These are phyloP conservation scores for Epicoccum sorghinum DNA, from an alignment of 2,329 filamentous ascomycete species.

Conservation along the genomic window DNA sequence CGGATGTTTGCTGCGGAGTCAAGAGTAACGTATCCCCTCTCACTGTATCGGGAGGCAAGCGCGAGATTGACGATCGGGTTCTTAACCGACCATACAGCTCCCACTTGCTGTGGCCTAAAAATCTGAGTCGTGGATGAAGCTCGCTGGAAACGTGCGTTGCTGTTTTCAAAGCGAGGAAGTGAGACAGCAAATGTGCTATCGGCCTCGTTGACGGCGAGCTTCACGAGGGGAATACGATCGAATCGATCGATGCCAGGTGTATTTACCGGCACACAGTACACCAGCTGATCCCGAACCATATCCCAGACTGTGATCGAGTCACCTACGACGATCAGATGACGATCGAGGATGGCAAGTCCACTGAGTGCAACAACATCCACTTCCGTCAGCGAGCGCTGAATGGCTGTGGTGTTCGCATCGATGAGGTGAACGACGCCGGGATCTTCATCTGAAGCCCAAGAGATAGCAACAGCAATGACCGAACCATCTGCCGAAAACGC, in stretches of 20 bases:
- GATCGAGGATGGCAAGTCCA: conserved; percentile 73
- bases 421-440: conserved; percentile 75
- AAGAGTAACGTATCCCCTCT: conserved; percentile 75
- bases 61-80: conserved; percentile 66
- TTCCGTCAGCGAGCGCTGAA: conserved; percentile 71
- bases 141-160: conserved; percentile 47
- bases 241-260: conserved; percentile 38
- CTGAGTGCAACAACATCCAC: conserved; percentile 70
- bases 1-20: conserved; percentile 78
- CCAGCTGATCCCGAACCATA: conserved; percentile 76
- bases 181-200: conserved; percentile 53
- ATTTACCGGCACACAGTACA: conserved; percentile 67
- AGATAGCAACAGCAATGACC: conserved; percentile 42
- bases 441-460: conserved; percentile 48
- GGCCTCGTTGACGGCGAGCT: conserved; percentile 73
- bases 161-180: conserved; percentile 45
- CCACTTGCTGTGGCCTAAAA: conserved; percentile 66
- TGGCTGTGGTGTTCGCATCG: conserved; percentile 70
- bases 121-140: conserved; percentile 62
- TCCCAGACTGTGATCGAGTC: conserved; percentile 80
- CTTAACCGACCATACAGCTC: conserved; percentile 64
- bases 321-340: conserved; percentile 77
- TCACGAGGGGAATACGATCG: conserved; percentile 52
- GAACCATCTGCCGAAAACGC: conserved; percentile 67
- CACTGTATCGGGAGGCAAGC: conserved; percentile 67